Evolutionary conservation across 768 basidiomycete species (phyloP), one percentile per base, ranked within the genome.

Genomic region (Sarcodon aspratus): DNA sequence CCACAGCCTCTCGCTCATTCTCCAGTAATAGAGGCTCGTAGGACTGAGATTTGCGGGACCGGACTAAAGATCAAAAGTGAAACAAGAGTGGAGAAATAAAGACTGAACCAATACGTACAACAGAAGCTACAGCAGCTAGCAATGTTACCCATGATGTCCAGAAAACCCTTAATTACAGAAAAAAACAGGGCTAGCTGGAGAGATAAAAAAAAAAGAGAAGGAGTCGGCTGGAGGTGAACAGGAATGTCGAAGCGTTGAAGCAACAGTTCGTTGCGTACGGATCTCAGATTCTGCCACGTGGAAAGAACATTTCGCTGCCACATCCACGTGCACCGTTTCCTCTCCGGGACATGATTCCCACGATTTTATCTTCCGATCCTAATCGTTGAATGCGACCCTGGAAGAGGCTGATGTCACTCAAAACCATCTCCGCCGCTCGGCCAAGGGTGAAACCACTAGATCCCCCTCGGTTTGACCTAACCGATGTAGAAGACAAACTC

Each of bases 1-100:
- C 95, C 13, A 99, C 96, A 6, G 95, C 95, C 68, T 98, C 95
- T 52, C 95, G 78, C 72, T 99, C 95, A 62, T 89, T 91, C 71
- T 93, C 89, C 47, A 91, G 68, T 38, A 93, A 74, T 49, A 93
- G 65, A 17, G 89, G 89, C 61, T 93, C 89, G 61, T 91, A 92
- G 45, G 83, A 74, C 65, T 90, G 86, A 56, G 87, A 85, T 74
- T 76, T 83, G 63, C 82, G 84, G 61, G 86, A 83, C 55, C 75
- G 77, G 64, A 89, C 88, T 91, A 64, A 38, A 48, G 27, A 48
- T 45, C 50, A 46, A 64, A 54, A 34, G 51, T 56, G 51, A 55
- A 42, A 42, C 42, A 46, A 46, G 38, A 27, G 50, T 32, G 33
- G 45, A 32, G 49, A 34, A 54, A 21, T 43, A 47, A 43, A 54